Percentiles rank a stretch among this genome's conserved stretches.
Evolutionary conservation across 2,329 filamentous ascomycete genomes (phyloP).

Genomic region (Teratosphaeria nubilosa): DNA sequence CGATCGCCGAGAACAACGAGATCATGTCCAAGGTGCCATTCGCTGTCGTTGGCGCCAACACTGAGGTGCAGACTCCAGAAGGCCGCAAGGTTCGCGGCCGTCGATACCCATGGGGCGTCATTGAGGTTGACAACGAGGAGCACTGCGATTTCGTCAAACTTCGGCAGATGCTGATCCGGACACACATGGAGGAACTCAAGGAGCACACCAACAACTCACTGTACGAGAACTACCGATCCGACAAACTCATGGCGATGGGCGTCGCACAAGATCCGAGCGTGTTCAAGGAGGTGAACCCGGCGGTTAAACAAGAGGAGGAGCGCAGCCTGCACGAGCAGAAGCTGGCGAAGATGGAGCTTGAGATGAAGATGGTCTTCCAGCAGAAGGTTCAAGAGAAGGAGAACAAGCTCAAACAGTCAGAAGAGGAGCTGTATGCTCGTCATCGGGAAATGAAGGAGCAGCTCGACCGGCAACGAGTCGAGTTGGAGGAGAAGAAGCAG

Average conservation of each 20-base stretch:
- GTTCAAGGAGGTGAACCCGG: conserved; percentile 99
- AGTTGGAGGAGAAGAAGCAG: conserved; percentile 97
- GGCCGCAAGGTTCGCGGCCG: conserved; percentile 93
- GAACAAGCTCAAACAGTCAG: conserved; percentile 98
- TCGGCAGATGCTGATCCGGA: conserved; percentile 98
- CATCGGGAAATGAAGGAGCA: conserved; percentile 99
- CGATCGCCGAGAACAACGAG: conserved; percentile 98
- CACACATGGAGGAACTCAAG: conserved; percentile 99
- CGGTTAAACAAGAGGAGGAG: conserved; percentile 99
- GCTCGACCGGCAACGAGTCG: conserved; percentile 83
- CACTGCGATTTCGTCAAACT: conserved; percentile 99
- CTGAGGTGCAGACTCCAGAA: conserved; percentile 82
- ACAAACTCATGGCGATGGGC: conserved; percentile 98
- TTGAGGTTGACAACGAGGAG: conserved; percentile 99
- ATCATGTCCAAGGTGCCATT: conserved; percentile 99
- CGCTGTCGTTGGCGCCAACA: conserved; percentile 92
- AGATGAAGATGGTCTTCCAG: conserved; percentile 99
- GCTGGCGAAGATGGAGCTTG: conserved; percentile 99
- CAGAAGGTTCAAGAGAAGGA: conserved; percentile 99
- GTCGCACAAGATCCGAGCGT: conserved; percentile 97
- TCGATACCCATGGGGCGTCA: conserved; percentile 94
- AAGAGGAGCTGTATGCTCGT: conserved; percentile 94
- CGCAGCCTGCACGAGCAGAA: conserved; percentile 97
- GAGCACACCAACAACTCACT: conserved; percentile 98
- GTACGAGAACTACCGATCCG: conserved; percentile 99